These are phyloP conservation scores for Podaxis rugospora DNA, from an alignment of 768 basidiomycete species.

Conservation along the genomic window DNA sequence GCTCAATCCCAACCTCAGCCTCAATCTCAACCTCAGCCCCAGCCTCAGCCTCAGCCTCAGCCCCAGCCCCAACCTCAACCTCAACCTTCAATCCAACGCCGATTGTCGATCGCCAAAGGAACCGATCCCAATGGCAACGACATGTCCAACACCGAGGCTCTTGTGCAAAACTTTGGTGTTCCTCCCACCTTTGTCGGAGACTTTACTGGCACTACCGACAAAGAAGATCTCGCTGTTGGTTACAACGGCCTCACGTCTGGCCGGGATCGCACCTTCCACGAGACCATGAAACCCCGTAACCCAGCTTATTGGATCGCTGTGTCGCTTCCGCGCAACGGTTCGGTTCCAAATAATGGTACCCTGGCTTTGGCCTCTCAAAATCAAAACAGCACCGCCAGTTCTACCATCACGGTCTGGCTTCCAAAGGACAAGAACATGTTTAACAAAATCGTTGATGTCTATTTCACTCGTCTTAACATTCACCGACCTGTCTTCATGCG, in stretches of 20 bases:
- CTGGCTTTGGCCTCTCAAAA: slow-evolving; percentile 29
- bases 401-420: slow-evolving; percentile 55
- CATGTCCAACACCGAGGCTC: slow-evolving; percentile 67
- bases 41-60: neutral
- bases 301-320: slow-evolving; percentile 56
- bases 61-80: neutral
- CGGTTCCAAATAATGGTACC: slow-evolving; percentile 23
- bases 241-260: slow-evolving; percentile 67
- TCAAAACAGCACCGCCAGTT: slow-evolving; percentile 19
- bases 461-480: slow-evolving; percentile 72
- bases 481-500: slow-evolving; percentile 77
- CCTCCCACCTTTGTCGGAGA: slow-evolving; percentile 65
- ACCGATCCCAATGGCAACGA: slow-evolving; percentile 79
- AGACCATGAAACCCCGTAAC: slow-evolving; percentile 56
- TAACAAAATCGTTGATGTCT: slow-evolving; percentile 57
- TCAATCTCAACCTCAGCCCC: neutral
- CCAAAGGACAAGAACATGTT: slow-evolving; percentile 74
- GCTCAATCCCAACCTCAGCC: neutral
- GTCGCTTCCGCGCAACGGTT: slow-evolving; percentile 42
- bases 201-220: slow-evolving; percentile 45
- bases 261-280: slow-evolving; percentile 54
- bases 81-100: neutral
- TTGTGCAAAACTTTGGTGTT: slow-evolving; percentile 80
- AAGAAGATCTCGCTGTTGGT: slow-evolving; percentile 76
- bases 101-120: slow-evolving; percentile 43